A percentile compares a stretch with the other conserved stretches of the same genome.
These are phyloP conservation scores for Coelastrella sp. DNA, from an alignment of 139 green algal genomes.

Conservation along the genomic window DNA sequence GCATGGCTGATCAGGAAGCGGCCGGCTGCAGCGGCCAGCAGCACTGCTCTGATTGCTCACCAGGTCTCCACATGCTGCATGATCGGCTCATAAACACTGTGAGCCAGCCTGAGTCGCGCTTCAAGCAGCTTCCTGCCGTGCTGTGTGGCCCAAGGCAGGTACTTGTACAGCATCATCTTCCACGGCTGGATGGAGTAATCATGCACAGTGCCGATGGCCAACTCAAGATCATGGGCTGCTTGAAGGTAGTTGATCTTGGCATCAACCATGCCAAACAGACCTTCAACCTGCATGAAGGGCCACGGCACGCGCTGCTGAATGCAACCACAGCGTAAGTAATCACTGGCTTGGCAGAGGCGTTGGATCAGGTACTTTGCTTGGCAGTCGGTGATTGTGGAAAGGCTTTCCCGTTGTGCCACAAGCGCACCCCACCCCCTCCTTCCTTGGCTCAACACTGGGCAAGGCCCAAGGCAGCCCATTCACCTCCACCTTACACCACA, in stretches of 20 bases:
- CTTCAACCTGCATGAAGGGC: slow-evolving; percentile 12
- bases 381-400: too few species aligned
- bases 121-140: not conserved
- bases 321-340: too few species aligned
- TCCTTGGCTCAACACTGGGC: too few species aligned
- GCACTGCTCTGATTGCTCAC: not conserved
- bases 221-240: slow-evolving; percentile 19
- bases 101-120: slow-evolving; percentile 11
- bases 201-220: slow-evolving; percentile 29
- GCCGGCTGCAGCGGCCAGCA: not conserved
- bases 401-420: too few species aligned
- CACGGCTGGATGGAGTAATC: slow-evolving; percentile 16
- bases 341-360: too few species aligned
- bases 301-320: not conserved
- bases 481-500: too few species aligned
- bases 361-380: too few species aligned
- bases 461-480: too few species aligned
- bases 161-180: not conserved
- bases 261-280: slow-evolving; percentile 31
- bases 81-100: slow-evolving; percentile 28
- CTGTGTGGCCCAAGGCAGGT: slow-evolving; percentile 11
- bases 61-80: slow-evolving; percentile 25
- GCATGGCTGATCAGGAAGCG: not conserved
- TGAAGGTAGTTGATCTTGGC: slow-evolving; percentile 37
- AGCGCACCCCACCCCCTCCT: too few species aligned